Evolutionary conservation across 257 asterid genomes (phyloP).

Genomic region (Linderniella brevidens): DNA sequence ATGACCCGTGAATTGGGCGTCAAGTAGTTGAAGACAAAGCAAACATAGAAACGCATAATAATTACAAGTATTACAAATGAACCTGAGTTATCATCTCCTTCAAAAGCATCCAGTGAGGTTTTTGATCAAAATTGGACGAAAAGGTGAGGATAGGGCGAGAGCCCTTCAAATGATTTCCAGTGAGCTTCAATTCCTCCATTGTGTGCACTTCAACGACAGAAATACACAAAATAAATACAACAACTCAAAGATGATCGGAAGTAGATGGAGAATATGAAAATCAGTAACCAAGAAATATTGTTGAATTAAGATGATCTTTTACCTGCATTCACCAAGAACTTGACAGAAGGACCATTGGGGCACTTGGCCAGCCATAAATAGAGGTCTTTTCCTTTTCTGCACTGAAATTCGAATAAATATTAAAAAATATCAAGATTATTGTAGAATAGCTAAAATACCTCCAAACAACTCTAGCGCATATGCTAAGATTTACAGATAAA

Average conservation of each 20-base stretch:
- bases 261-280: not conserved
- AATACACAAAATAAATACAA: not conserved
- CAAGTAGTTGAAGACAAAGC: not conserved
- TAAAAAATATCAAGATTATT: not conserved
- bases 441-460: too few relatives aligned
- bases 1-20: not conserved
- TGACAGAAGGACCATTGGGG: slow-evolving; percentile 96
- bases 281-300: too few relatives aligned
- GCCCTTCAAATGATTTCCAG: slow-evolving; percentile 83
- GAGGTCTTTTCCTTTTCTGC: slow-evolving; percentile 91
- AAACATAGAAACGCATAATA: not conserved
- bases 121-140: slow-evolving; percentile 43
- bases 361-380: slow-evolving; percentile 94
- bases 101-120: slow-evolving; percentile 55
- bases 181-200: slow-evolving; percentile 92
- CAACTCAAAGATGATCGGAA: too few relatives aligned
- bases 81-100: slow-evolving; percentile 68
- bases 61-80: not conserved
- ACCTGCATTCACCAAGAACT: slow-evolving; percentile 94
- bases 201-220: slow-evolving; percentile 51
- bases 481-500: too few relatives aligned
- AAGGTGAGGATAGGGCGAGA: slow-evolving; percentile 64
- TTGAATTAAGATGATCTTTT: too few relatives aligned
- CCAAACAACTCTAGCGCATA: too few relatives aligned
- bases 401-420: slow-evolving; percentile 25